Conservation (phyloP, 106 monocot genomes). For the Allium cepa region DNA sequence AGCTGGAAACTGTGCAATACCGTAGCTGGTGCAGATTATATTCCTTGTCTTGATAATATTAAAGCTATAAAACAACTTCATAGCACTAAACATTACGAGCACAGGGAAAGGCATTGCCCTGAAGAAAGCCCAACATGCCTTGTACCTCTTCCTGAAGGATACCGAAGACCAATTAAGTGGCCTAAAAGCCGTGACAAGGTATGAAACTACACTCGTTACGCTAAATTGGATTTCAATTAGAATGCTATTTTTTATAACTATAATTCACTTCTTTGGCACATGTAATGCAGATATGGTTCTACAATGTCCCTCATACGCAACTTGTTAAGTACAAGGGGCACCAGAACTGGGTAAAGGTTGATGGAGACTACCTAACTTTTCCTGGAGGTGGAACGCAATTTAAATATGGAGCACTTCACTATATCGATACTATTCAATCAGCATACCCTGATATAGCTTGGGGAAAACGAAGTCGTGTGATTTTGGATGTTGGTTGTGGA, state of each 20-base stretch:
- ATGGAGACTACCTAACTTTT: slow-evolving; percentile 80
- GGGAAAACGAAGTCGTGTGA: slow-evolving; percentile 63
- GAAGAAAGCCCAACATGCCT: slow-evolving; percentile 67
- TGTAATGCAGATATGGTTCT: slow-evolving; percentile 74
- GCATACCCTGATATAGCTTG: slow-evolving; percentile 62
- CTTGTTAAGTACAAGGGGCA: slow-evolving; percentile 68
- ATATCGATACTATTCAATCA: slow-evolving; percentile 74
- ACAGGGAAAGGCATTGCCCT: slow-evolving; percentile 88
- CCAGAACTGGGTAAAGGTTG: slow-evolving; percentile 85
- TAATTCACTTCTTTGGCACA: neutral
- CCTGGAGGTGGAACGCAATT: slow-evolving; percentile 96
- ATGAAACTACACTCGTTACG: neutral
- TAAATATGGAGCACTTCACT: slow-evolving; percentile 70
- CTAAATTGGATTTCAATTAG: too few relatives aligned
- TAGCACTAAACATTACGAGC: slow-evolving; percentile 84
- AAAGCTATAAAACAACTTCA: slow-evolving; percentile 51
- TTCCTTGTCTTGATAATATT: slow-evolving; percentile 84
- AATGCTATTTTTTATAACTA: neutral
- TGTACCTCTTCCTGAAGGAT: slow-evolving; percentile 81
- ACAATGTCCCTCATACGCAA: slow-evolving; percentile 80
- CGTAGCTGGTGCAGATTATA: slow-evolving; percentile 66
- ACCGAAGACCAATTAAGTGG: slow-evolving; percentile 61
- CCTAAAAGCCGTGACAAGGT: slow-evolving; percentile 88
- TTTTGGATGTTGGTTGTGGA: slow-evolving; percentile 92
- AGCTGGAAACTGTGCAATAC: slow-evolving; percentile 78